Evolutionary conservation across 1,284 basidiomycete genomes (phyloP).

Genomic region (Malassezia dermatis): DNA sequence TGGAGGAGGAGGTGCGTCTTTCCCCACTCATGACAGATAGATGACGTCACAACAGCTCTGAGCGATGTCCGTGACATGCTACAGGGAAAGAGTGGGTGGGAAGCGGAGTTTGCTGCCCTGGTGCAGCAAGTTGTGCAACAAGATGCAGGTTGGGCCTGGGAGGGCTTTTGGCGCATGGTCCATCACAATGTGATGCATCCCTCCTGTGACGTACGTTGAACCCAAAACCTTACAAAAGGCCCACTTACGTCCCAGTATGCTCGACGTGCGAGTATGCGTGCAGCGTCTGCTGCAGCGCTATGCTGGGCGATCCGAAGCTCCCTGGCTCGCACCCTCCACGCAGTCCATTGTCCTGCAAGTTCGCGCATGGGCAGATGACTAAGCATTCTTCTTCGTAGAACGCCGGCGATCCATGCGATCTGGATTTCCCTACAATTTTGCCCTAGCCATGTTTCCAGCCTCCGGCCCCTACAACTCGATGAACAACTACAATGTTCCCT

Average conservation of each 20-base stretch:
- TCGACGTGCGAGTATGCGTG: background rate
- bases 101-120: slow-evolving; percentile 22
- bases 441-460: background rate
- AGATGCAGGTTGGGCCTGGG: slow-evolving; percentile 44
- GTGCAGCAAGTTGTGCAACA: slow-evolving; percentile 30
- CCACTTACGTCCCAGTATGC: background rate
- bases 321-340: slow-evolving; percentile 2
- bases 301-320: background rate
- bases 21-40: background rate
- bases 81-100: slow-evolving; percentile 17
- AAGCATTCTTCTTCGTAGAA: background rate
- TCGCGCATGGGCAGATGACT: background rate
- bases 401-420: background rate
- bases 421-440: background rate
- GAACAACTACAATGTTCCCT: background rate
- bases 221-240: background rate
- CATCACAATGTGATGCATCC: slow-evolving; percentile 17
- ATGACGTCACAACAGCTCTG: slow-evolving; percentile 50
- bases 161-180: slow-evolving; percentile 40
- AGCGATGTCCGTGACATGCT: slow-evolving; percentile 51
- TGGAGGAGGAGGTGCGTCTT: slow-evolving; percentile 46
- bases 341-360: background rate
- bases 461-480: background rate
- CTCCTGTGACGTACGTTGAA: slow-evolving; percentile 1
- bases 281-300: slow-evolving; percentile 5